A percentile compares a stretch with the other conserved stretches of the same genome.
Conservation (phyloP, 1,284 basidiomycete species). For the Malassezia globosa region DNA sequence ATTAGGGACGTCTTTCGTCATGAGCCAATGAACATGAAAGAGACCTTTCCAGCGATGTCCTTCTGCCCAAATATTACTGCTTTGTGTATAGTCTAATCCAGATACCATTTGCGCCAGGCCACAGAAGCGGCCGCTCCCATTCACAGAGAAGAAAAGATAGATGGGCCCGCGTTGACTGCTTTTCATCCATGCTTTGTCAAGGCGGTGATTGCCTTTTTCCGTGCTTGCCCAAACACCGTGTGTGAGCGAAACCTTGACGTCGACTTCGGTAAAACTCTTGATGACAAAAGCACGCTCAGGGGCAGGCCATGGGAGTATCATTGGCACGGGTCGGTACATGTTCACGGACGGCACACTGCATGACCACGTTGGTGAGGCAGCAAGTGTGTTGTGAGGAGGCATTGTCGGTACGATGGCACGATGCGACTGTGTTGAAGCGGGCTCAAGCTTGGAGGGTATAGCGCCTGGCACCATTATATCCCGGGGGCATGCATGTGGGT, state of each 20-base stretch:
- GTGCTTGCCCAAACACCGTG: slow-evolving; percentile 46
- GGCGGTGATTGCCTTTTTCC: slow-evolving; percentile 43
- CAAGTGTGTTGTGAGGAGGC: background rate
- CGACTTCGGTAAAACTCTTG: slow-evolving; percentile 45
- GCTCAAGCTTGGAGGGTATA: too few relatives aligned
- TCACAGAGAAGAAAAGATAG: slow-evolving; percentile 45
- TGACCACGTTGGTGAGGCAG: too few relatives aligned
- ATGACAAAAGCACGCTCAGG: slow-evolving; percentile 42
- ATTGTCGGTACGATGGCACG: too few relatives aligned
- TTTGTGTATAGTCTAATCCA: slow-evolving; percentile 38
- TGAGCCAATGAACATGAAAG: slow-evolving; percentile 44
- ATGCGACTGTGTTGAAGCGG: too few relatives aligned
- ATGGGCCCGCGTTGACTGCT: slow-evolving; percentile 25
- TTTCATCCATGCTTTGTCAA: slow-evolving; percentile 35
- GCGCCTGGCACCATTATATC: too few relatives aligned
- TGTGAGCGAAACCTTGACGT: slow-evolving; percentile 40
- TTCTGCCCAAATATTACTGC: slow-evolving; percentile 42
- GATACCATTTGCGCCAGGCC: slow-evolving; percentile 45
- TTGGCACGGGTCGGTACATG: background rate
- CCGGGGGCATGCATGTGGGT: too few relatives aligned
- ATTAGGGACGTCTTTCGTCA: slow-evolving; percentile 45
- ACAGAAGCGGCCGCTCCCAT: slow-evolving; percentile 44
- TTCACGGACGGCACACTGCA: too few relatives aligned
- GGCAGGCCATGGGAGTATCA: background rate
- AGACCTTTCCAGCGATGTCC: slow-evolving; percentile 45